A percentile compares a stretch with the other conserved stretches of the same genome.
Evolutionary conservation across 2,329 filamentous ascomycete species (phyloP).

Genomic region (Ophiosphaerella narmari): DNA sequence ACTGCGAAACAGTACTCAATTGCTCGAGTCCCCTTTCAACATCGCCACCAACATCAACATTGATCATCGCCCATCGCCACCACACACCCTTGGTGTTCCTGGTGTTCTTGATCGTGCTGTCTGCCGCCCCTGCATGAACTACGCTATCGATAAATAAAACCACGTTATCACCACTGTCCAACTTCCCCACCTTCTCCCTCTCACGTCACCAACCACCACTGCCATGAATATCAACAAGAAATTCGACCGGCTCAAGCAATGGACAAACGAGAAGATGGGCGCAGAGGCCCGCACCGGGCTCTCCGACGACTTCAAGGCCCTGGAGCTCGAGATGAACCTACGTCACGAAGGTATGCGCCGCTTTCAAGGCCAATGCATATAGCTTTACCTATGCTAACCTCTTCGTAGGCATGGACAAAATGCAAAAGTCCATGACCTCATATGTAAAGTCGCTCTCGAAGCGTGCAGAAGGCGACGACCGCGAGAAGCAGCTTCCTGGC

Average conservation of each 20-base stretch:
- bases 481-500: constrained; percentile 81
- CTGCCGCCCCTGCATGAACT: constrained; percentile 14
- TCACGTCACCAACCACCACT: constrained; percentile 10
- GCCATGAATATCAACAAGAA: constrained; percentile 77
- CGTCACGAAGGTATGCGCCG: constrained; percentile 75
- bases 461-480: constrained; percentile 82
- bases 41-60: not conserved
- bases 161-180: constrained; percentile 21
- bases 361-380: constrained; percentile 2
- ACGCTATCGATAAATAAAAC: constrained; percentile 21
- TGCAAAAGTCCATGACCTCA: constrained; percentile 81
- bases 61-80: not conserved
- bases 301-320: constrained; percentile 86
- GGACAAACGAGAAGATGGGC: constrained; percentile 96
- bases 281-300: constrained; percentile 83
- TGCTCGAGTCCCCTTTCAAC: not conserved
- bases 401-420: constrained; percentile 77
- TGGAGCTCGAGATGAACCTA: constrained; percentile 89
- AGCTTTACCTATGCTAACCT: constrained; percentile 7
- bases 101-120: not conserved
- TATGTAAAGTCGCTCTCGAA: constrained; percentile 90
- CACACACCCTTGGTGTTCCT: not conserved
- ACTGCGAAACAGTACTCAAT: constrained; percentile 3
- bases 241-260: constrained; percentile 94
- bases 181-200: constrained; percentile 7